phyloP scores from a whole-genome alignment of 2,329 filamentous ascomycete genomes.

The Shiraia sp. region DNA sequence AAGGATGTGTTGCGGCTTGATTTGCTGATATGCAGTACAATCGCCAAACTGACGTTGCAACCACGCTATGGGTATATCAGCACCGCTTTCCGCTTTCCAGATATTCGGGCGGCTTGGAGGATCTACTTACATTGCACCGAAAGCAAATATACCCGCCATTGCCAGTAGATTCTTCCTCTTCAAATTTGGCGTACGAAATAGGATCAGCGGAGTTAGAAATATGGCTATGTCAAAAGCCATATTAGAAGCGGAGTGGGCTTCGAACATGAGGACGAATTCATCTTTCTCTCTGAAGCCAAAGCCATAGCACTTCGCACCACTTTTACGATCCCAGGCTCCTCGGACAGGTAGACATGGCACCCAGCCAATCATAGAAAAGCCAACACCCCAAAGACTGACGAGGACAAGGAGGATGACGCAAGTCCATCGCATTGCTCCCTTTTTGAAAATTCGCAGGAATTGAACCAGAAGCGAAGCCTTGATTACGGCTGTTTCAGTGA shows the following conservation, averaged over 20 bases:
- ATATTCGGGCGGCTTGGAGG: too few species aligned
- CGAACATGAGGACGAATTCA: constrained; percentile 29
- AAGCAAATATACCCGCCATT: constrained; percentile 34
- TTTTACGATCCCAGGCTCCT: constrained; percentile 27
- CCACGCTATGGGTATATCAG: constrained; percentile 28
- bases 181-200: constrained; percentile 34
- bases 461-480: constrained; percentile 43
- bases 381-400: constrained; percentile 35
- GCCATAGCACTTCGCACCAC: constrained; percentile 32
- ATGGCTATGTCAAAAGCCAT: constrained; percentile 42
- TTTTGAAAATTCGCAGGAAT: constrained; percentile 44
- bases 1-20: constrained; percentile 34
- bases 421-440: constrained; percentile 31
- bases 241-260: constrained; percentile 35
- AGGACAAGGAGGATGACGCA: constrained; percentile 28
- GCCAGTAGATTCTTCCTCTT: constrained; percentile 32
- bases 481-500: constrained; percentile 37
- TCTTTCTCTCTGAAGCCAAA: constrained; percentile 24
- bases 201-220: constrained; percentile 34
- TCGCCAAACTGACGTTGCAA: constrained; percentile 35
- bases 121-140: constrained; percentile 37
- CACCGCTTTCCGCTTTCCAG: background rate
- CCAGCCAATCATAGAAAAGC: constrained; percentile 35
- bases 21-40: constrained; percentile 31
- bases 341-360: constrained; percentile 35